Evolutionary conservation across 345 rosid species (phyloP).

Genomic region (Pistacia vera): DNA sequence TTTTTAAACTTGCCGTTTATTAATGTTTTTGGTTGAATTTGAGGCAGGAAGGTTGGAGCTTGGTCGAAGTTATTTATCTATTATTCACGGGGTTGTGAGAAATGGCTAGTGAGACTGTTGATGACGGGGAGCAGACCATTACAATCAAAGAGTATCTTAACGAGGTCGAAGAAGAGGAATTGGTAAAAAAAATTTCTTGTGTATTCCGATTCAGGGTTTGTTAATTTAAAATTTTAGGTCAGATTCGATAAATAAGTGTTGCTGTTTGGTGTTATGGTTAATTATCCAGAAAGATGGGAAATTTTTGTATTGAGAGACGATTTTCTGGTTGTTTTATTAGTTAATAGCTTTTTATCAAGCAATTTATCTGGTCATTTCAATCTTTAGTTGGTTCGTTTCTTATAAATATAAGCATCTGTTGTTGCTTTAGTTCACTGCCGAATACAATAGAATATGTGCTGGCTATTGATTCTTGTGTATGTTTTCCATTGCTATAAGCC

Average conservation of each 20-base stretch:
- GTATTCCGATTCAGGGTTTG: too few species aligned
- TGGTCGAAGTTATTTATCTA: not conserved
- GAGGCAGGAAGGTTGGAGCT: not conserved
- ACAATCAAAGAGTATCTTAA: conserved; percentile 56
- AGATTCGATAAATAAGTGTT: conserved; percentile 1
- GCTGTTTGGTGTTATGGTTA: not conserved
- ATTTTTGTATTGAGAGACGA: not conserved
- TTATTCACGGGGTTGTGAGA: not conserved
- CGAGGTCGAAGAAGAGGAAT: too few species aligned
- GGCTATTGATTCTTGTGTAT: conserved; percentile 4
- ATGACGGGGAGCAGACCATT: conserved; percentile 63
- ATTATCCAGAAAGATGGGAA: not conserved
- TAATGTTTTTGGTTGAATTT: conserved; percentile 4
- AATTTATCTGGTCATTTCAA: not conserved
- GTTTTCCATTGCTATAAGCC: not conserved
- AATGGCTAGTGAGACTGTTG: conserved; percentile 62
- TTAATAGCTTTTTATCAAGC: not conserved
- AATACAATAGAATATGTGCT: not conserved
- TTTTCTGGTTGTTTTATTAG: too few species aligned
- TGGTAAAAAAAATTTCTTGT: too few species aligned
- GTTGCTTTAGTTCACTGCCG: not conserved
- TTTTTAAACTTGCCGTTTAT: not conserved
- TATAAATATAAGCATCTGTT: not conserved
- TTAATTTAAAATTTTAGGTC: not conserved
- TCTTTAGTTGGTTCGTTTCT: too few species aligned